Conservation (phyloP, 164 flowering plant species). For the Dillenia turbinata region DNA sequence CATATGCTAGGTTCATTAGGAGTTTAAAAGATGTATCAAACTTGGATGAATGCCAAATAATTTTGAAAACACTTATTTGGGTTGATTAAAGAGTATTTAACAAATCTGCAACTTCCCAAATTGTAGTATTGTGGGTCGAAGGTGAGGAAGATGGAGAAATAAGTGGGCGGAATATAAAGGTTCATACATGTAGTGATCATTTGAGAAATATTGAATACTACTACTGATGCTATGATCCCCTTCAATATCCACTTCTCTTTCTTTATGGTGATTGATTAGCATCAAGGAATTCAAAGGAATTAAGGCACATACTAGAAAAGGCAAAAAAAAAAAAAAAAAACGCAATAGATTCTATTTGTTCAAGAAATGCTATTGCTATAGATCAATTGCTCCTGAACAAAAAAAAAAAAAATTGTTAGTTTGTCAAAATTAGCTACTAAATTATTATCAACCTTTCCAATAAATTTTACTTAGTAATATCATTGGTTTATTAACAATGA, state of each 20-base stretch:
- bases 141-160: neutral
- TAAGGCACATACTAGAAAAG: neutral
- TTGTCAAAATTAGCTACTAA: too few relatives aligned
- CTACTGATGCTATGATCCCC: conserved; percentile 17
- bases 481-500: neutral
- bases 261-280: conserved; percentile 12
- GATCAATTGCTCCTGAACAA: neutral
- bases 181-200: neutral
- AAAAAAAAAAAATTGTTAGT: neutral
- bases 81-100: neutral
- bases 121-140: neutral
- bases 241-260: conserved; percentile 12
- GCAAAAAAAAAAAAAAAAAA: neutral
- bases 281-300: neutral
- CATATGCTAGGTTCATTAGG: neutral
- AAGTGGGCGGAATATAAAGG: neutral
- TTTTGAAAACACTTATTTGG: neutral
- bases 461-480: neutral
- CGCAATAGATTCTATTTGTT: neutral
- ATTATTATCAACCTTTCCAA: too few relatives aligned
- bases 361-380: neutral
- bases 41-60: neutral
- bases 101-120: neutral
- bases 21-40: neutral
- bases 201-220: neutral